Evolutionary conservation across 1,284 basidiomycete genomes (phyloP).

Genomic region (Pisolithus thermaeus): DNA sequence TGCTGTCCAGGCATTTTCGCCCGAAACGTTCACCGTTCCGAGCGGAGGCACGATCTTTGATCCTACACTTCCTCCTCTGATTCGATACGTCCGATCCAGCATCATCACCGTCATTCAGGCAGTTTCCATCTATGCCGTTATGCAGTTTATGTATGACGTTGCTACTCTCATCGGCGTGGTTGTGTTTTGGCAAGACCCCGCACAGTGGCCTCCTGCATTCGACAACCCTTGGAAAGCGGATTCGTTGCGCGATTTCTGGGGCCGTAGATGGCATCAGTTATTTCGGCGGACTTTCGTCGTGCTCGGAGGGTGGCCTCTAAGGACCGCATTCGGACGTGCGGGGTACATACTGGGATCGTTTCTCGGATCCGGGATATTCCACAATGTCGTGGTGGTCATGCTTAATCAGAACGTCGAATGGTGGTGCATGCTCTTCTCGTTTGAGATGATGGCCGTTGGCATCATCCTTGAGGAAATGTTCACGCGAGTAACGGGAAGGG

Average conservation of each 20-base stretch:
- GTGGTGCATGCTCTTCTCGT: too few species aligned
- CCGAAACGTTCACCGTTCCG: slow-evolving; percentile 2
- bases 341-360: slow-evolving; percentile 50
- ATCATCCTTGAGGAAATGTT: slow-evolving; percentile 37
- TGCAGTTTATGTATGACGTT: slow-evolving; percentile 37
- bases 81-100: slow-evolving; percentile 28
- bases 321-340: slow-evolving; percentile 31
- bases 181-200: neutral
- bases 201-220: slow-evolving; percentile 35
- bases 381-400: slow-evolving; percentile 45
- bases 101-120: slow-evolving; percentile 35
- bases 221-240: slow-evolving; percentile 31
- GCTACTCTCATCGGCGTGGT: slow-evolving; percentile 37
- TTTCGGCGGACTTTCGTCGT: slow-evolving; percentile 31
- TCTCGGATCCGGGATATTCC: slow-evolving; percentile 47
- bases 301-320: slow-evolving; percentile 31
- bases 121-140: slow-evolving; percentile 35
- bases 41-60: slow-evolving; percentile 41
- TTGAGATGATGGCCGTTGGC: slow-evolving; percentile 49
- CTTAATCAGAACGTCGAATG: slow-evolving; percentile 30
- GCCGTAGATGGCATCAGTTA: slow-evolving; percentile 38
- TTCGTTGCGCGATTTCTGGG: slow-evolving; percentile 38
- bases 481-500: slow-evolving; percentile 26
- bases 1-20: slow-evolving; percentile 1
- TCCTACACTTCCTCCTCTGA: slow-evolving; percentile 24